phyloP scores from a whole-genome alignment of 1,284 basidiomycete species.

The Tremellales sp. region DNA sequence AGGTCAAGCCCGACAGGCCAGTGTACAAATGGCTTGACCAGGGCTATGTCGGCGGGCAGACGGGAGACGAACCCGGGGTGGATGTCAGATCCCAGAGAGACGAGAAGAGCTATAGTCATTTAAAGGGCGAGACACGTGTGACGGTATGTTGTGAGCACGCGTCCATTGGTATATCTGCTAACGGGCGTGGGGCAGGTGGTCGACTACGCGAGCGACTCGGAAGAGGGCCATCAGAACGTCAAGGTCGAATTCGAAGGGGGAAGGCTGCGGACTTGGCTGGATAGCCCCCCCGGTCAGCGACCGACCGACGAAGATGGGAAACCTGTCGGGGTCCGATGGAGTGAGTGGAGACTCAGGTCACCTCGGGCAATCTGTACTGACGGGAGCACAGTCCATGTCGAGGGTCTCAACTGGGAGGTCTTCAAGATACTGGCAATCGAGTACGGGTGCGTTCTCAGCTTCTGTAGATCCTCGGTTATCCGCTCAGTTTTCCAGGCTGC shows the following conservation, averaged over 20 bases:
- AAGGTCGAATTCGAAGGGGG: constrained; percentile 42
- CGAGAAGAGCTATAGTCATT: constrained; percentile 39
- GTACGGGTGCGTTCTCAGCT: constrained; percentile 29
- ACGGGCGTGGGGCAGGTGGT: constrained; percentile 31
- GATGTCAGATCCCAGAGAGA: constrained; percentile 43
- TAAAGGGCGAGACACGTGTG: constrained; percentile 30
- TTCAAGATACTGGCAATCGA: constrained; percentile 44
- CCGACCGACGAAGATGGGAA: constrained; percentile 30
- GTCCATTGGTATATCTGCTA: background rate
- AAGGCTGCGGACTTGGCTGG: constrained; percentile 40
- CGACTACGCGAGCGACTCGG: constrained; percentile 41
- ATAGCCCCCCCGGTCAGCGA: constrained; percentile 31
- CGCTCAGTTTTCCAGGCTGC: constrained; percentile 28
- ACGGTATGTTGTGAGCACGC: constrained; percentile 34
- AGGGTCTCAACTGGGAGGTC: constrained; percentile 48
- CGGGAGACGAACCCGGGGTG: constrained; percentile 50
- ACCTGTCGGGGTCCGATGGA: constrained; percentile 39
- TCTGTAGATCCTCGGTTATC: background rate
- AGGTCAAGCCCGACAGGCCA: constrained; percentile 7
- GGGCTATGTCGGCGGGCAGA: constrained; percentile 32
- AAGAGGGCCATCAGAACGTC: constrained; percentile 37
- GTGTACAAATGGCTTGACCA: constrained; percentile 35
- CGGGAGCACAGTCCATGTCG: constrained; percentile 38
- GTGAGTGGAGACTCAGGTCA: constrained; percentile 22
- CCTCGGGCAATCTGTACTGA: background rate